These are phyloP conservation scores for Penstemon davidsonii DNA, from an alignment of 257 asterid genomes.

Conservation along the genomic window DNA sequence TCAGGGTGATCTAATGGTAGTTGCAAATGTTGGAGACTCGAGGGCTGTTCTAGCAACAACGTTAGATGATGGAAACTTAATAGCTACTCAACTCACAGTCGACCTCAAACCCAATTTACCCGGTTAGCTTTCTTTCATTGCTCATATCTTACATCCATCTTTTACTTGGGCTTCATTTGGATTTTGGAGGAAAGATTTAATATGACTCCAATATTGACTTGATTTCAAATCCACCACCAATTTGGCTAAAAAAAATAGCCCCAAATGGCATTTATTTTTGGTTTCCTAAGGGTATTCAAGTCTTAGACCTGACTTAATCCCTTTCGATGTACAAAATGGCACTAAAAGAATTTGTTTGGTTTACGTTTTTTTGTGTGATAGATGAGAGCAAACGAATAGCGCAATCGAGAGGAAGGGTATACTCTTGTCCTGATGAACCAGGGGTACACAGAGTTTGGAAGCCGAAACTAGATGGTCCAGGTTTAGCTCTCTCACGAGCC, in stretches of 20 bases:
- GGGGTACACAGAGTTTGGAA: constrained; percentile 72
- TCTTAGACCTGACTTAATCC: no score
- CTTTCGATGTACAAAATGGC: neutral
- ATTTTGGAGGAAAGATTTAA: no score
- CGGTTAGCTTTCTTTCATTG: constrained; percentile 39
- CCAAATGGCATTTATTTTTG: no score
- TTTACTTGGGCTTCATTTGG: no score
- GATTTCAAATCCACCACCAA: no score
- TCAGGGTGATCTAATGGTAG: constrained; percentile 59
- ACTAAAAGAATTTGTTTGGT: neutral
- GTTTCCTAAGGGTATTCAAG: no score
- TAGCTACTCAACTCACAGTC: constrained; percentile 69
- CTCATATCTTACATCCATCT: neutral
- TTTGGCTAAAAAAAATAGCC: no score
- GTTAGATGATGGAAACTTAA: constrained; percentile 47
- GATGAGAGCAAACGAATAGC: constrained; percentile 69
- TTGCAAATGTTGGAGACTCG: constrained; percentile 79
- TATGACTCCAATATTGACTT: no score
- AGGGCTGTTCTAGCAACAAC: constrained; percentile 71
- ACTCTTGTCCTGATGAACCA: constrained; percentile 63
- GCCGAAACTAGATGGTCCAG: constrained; percentile 75
- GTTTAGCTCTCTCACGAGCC: constrained; percentile 77
- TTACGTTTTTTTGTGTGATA: constrained; percentile 25
- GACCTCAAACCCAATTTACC: constrained; percentile 82
- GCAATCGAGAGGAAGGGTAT: constrained; percentile 52